Conservation (phyloP, 1,284 basidiomycete species). For the Cryptococcus sp. region DNA sequence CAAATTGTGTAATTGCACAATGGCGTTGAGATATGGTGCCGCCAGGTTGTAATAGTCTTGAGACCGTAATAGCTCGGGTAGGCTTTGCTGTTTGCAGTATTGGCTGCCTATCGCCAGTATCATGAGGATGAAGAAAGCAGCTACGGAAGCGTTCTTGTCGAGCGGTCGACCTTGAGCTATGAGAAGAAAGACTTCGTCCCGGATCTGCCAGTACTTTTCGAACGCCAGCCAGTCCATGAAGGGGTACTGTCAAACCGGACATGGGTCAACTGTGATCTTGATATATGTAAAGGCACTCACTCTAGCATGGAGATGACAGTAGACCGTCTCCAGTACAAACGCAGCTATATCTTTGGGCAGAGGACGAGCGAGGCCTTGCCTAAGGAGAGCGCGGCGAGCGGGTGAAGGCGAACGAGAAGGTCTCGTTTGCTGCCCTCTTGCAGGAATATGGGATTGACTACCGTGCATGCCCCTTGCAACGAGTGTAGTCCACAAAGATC, state of each 20-base stretch:
- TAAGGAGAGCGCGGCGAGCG: neutral
- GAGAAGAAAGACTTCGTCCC: constrained; percentile 14
- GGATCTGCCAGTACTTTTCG: constrained; percentile 20
- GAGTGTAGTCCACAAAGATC: constrained; percentile 23
- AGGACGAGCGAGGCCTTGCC: constrained; percentile 3
- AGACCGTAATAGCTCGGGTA: constrained; percentile 12
- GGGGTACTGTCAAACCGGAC: constrained; percentile 23
- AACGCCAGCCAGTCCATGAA: constrained; percentile 31
- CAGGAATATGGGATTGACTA: neutral
- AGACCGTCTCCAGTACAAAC: constrained; percentile 15
- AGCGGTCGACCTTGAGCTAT: constrained; percentile 12
- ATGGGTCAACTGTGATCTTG: too few species aligned
- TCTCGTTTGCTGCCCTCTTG: neutral
- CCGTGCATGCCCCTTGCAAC: constrained; percentile 18
- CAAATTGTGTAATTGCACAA: constrained; percentile 27
- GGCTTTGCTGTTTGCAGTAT: constrained; percentile 12
- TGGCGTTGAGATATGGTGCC: constrained; percentile 17
- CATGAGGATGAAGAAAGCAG: constrained; percentile 29
- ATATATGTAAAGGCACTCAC: constrained; percentile 6
- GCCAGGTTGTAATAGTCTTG: constrained; percentile 26
- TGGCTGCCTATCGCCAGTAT: constrained; percentile 24
- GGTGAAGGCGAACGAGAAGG: constrained; percentile 14
- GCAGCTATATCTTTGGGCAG: constrained; percentile 6
- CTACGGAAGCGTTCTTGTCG: constrained; percentile 11
- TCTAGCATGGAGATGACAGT: constrained; percentile 18